phyloP scores from a whole-genome alignment of 805 yeast species.

The Yarrowia osloensis region DNA sequence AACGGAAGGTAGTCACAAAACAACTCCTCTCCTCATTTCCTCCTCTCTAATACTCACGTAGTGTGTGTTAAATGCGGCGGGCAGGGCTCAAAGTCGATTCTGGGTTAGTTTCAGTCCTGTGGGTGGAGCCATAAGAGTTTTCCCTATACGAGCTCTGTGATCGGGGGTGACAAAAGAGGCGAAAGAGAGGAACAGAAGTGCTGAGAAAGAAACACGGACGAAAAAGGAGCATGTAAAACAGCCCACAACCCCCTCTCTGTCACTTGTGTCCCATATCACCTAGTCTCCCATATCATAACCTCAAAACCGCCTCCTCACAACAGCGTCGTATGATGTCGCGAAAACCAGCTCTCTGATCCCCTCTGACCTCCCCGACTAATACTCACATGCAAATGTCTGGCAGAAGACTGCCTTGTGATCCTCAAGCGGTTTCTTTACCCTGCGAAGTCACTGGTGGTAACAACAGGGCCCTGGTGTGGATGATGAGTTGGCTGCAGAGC shows the following conservation, averaged over 20 bases:
- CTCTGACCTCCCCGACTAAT: not conserved
- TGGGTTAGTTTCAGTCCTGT: not conserved
- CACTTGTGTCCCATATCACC: too few species aligned
- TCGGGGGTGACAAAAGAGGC: not conserved
- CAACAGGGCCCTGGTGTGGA: not conserved
- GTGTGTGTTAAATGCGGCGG: not conserved
- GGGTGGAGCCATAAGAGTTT: not conserved
- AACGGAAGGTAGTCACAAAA: too few species aligned
- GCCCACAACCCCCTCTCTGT: too few species aligned
- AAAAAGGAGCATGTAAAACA: too few species aligned
- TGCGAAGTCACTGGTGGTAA: not conserved
- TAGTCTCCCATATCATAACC: too few species aligned
- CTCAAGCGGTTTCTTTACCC: not conserved
- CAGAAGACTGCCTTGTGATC: not conserved
- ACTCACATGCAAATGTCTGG: not conserved
- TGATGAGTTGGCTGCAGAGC: too few species aligned
- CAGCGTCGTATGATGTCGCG: too few species aligned
- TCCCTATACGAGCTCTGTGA: too few species aligned
- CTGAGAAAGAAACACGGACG: too few species aligned
- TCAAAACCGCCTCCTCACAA: too few species aligned
- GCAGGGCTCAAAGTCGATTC: not conserved
- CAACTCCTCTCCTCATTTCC: not conserved
- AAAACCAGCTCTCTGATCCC: too few species aligned
- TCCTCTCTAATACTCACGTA: not conserved
- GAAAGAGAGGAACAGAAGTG: not conserved